phyloP scores from a whole-genome alignment of 352 stramenopile species.

The Globisporangium camurandrum region DNA sequence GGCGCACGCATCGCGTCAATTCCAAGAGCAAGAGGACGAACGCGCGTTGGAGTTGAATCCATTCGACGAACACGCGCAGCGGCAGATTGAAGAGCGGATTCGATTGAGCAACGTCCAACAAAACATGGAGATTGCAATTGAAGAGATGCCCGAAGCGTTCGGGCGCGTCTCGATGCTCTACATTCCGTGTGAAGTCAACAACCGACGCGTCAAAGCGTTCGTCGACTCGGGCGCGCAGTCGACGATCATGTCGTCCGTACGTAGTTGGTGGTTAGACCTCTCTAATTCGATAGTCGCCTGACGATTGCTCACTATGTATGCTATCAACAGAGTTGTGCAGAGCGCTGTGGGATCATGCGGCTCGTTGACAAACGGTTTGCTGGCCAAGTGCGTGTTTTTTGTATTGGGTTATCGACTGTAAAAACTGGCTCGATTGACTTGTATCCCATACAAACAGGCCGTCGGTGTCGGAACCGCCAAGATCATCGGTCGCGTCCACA shows the following conservation, averaged over 20 bases:
- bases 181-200: conserved; percentile 80
- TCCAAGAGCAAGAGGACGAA: conserved; percentile 78
- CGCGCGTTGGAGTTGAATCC: conserved; percentile 60
- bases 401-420: not conserved
- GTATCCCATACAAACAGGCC: conserved; percentile 66
- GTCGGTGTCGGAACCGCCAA: conserved; percentile 95
- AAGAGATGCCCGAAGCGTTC: conserved; percentile 86
- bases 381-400: conserved; percentile 49
- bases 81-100: conserved; percentile 81
- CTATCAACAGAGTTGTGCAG: conserved; percentile 66
- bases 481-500: conserved; percentile 95
- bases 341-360: conserved; percentile 87
- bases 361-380: conserved; percentile 85
- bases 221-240: conserved; percentile 87
- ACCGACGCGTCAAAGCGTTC: conserved; percentile 82
- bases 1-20: conserved; percentile 62
- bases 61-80: conserved; percentile 67
- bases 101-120: conserved; percentile 80
- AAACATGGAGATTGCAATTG: conserved; percentile 87
- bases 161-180: conserved; percentile 86
- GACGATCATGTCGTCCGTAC: conserved; percentile 89
- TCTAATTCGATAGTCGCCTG: not conserved
- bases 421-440: not conserved
- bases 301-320: conserved; percentile 4
- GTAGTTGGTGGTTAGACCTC: not conserved